These are phyloP conservation scores for Ophiostoma angusticollis DNA, from an alignment of 2,329 filamentous ascomycete species.

Conservation along the genomic window DNA sequence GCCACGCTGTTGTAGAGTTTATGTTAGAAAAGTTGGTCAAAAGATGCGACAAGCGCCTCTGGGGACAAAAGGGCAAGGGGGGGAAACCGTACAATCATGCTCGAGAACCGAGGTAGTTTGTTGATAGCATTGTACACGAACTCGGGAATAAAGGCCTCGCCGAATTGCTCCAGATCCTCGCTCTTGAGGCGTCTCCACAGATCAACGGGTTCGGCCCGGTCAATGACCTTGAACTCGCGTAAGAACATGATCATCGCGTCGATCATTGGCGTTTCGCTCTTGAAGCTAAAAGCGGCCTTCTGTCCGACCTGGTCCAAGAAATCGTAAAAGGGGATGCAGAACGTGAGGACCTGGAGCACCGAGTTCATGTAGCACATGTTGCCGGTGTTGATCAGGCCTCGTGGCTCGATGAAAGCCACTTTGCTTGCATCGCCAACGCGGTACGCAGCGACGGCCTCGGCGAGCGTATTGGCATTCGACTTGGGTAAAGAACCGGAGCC, in stretches of 20 bases:
- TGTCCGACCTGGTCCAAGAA: conserved; percentile 81
- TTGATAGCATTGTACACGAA: conserved; percentile 92
- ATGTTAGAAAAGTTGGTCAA: too few species aligned
- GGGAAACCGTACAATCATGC: conserved; percentile 61
- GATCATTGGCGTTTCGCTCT: conserved; percentile 83
- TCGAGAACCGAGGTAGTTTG: conserved; percentile 73
- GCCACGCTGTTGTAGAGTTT: conserved; percentile 48
- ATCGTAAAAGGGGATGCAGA: conserved; percentile 86
- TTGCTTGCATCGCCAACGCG: conserved; percentile 52
- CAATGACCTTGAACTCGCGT: conserved; percentile 78
- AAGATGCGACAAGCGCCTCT: too few species aligned
- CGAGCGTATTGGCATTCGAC: conserved; percentile 46
- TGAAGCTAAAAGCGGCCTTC: conserved; percentile 79
- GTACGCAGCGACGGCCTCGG: conserved; percentile 65
- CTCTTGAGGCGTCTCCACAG: conserved; percentile 62
- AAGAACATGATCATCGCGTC: conserved; percentile 98
- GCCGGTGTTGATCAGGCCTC: conserved; percentile 88
- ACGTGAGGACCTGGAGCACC: conserved; percentile 88
- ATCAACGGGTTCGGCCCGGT: conserved; percentile 62
- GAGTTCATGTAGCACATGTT: conserved; percentile 99
- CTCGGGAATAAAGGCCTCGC: conserved; percentile 82
- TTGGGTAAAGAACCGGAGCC: conserved; percentile 27
- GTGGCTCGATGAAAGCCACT: conserved; percentile 75
- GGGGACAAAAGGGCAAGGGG: background rate
- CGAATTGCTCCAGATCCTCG: conserved; percentile 77